These are phyloP conservation scores for Ophiocordyceps australis DNA, from an alignment of 2,329 filamentous ascomycete genomes.

Conservation along the genomic window DNA sequence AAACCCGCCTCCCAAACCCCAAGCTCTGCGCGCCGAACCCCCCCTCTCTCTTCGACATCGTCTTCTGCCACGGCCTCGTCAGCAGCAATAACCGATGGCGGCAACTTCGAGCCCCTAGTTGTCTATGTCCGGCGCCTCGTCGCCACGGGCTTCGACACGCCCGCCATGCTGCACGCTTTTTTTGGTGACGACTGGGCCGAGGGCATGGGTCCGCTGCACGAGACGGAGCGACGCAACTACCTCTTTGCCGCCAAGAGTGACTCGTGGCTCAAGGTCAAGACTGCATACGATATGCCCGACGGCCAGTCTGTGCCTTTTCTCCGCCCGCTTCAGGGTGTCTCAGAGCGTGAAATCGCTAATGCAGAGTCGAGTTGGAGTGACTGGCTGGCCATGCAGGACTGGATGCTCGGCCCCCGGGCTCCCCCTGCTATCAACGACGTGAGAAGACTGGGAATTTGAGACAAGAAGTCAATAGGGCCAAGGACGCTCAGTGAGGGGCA, in stretches of 20 bases:
- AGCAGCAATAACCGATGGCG: conserved; percentile 3
- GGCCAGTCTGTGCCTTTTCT: conserved; percentile 79
- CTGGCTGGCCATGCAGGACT: conserved; percentile 94
- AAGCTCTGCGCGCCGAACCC: conserved; percentile 1
- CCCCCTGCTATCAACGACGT: conserved; percentile 20
- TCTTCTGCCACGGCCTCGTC: conserved; percentile 14
- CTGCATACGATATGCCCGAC: conserved; percentile 72
- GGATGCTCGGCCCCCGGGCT: conserved; percentile 82
- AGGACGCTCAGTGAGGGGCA: no score
- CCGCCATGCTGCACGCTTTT: conserved; percentile 78
- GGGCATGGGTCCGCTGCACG: conserved; percentile 68
- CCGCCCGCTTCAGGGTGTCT: conserved; percentile 58
- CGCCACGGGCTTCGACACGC: conserved; percentile 78
- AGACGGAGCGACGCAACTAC: conserved; percentile 84
- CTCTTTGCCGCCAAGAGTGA: conserved; percentile 89
- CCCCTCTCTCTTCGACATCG: no score
- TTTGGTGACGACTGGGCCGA: conserved; percentile 85
- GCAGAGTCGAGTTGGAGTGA: conserved; percentile 83
- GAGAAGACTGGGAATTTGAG: conserved; percentile 1
- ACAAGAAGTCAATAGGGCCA: no score
- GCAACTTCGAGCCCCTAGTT: conserved; percentile 27
- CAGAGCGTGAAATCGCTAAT: conserved; percentile 61
- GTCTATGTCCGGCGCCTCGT: conserved; percentile 84
- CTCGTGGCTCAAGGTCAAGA: conserved; percentile 77
- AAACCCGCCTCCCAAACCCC: conserved; percentile 21